Base-by-base conservation (phyloP, 2,329 filamentous ascomycete species). In the Pseudogymnoascus sp. region DNA sequence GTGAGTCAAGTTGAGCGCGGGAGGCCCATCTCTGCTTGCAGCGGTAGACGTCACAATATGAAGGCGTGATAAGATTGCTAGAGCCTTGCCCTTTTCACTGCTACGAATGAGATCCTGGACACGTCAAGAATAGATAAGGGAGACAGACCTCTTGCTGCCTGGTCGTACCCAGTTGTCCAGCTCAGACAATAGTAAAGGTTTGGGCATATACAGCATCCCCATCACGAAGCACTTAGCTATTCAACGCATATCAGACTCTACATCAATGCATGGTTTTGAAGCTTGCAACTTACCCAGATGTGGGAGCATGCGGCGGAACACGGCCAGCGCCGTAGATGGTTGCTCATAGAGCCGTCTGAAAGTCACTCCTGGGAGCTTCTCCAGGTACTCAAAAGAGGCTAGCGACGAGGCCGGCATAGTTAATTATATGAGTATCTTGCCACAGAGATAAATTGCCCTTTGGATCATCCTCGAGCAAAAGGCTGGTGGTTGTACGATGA, bases 261-360 rank as follows among this genome's bases (percentile, higher is more conserved):
- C 61, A 39, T 64, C 55, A 61, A 27, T 48, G 33, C 66, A 64
- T 13, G 60, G 48, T 39, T 15, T 27, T 44, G 29, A 5, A 61
- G 44, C 61, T 27, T 51, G 33, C 7, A 48, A 58, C 79, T 71
- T 80, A 92, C 90, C 91, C 65, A 97, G 78, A 72, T 95, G 90
- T 63, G 94, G 91, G 63, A 99, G 84, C 92, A 99, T 97, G 78
- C 94, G 92, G 68, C 94, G 86, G 75, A 97, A 97, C 71, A 99
- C 92, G 68, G 94, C 94, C 67, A 99, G 86, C 38, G 92, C 90
- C 1, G 94, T 96, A 42, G 93, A 96, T 31, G 94, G 94, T 80
- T 97, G 92, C 78, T 92, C 89, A 81, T 99, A 99, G 51, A 99
- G 83, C 75, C 91, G 89, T 73, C 86, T 85, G 75, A 97, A 96